Conservation (phyloP, 345 rosid species). For the Gossypium thurberi region DNA sequence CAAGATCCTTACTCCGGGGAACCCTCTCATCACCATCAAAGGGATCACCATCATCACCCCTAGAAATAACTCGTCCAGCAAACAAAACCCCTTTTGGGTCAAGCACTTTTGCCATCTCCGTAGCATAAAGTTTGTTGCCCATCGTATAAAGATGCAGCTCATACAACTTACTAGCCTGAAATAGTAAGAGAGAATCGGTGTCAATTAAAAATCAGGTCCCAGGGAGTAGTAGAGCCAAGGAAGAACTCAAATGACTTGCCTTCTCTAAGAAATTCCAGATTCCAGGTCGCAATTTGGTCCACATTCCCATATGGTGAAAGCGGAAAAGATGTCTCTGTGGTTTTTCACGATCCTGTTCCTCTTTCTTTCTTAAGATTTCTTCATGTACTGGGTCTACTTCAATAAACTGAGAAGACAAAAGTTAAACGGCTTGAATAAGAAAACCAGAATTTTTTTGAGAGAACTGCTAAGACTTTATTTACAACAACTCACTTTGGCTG, state of each 20-base stretch:
- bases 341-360: slow-evolving; percentile 92
- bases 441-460: neutral
- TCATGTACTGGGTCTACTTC: slow-evolving; percentile 87
- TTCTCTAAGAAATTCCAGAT: slow-evolving; percentile 94
- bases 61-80: slow-evolving; percentile 91
- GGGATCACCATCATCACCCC: slow-evolving; percentile 91
- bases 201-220: neutral
- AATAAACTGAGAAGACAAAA: slow-evolving; percentile 45
- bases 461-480: neutral
- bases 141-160: slow-evolving; percentile 97
- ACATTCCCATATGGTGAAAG: slow-evolving; percentile 95
- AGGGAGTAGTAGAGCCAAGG: neutral
- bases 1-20: slow-evolving; percentile 95
- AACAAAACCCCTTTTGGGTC: slow-evolving; percentile 84
- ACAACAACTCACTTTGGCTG: slow-evolving; percentile 66
- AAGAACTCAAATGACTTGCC: slow-evolving; percentile 30
- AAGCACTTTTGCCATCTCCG: slow-evolving; percentile 99
- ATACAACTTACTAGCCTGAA: slow-evolving; percentile 81
- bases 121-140: slow-evolving; percentile 98
- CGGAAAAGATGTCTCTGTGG: slow-evolving; percentile 79
- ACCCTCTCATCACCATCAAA: slow-evolving; percentile 81
- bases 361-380: slow-evolving; percentile 82
- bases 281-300: slow-evolving; percentile 98
- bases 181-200: slow-evolving; percentile 10
- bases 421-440: neutral